Base-by-base conservation (phyloP, 1,139 yeast genomes). In the Hyphopichia burtonii region DNA sequence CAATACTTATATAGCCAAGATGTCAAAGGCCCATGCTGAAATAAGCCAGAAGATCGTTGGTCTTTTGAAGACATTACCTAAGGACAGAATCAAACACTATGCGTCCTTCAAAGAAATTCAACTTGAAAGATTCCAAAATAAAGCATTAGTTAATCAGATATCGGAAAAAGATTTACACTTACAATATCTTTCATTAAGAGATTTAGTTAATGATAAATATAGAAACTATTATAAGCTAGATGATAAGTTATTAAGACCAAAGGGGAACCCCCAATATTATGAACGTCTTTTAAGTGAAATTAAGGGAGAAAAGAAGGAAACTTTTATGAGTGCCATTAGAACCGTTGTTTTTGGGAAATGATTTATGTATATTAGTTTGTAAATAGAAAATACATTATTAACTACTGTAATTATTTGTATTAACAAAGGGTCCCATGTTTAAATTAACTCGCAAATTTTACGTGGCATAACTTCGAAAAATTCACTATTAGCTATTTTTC, bases 191-290 rank as follows among this genome's bases (percentile, higher is more conserved):
- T 76, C 90, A 3, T 64, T 85, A 44, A 70, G 82, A 41, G 80
- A 77, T 52, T 64, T 86, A 49, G 75, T 76, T 42, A 76, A 73
- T 49, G 83, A 82, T 58, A 82, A 82, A 56, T 83, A 83, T 66
- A 74, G 71, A 55, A 76, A 78, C 47, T 79, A 80, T 55, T 86
- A 85, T 58, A 68, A 75, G 49, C 72, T 83, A 31, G 83, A 82
- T 45, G 85, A 82, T 41, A 84, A 85, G 59, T 64, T 90, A 48
- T 65, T 80, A 54, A 72, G 65, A 51, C 97, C 97, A 25, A 82
- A 83, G 56, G 96, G 96, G 2, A 87, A 89, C 59, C 91, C 96
- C 2, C 66, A 75, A 39, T 90, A 90, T 58, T 90, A 90, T 57
- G 75, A 72, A 34, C 75, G 94, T 55, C 71, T 90, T 42, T 55